Percentiles rank a stretch among this genome's conserved stretches.
Evolutionary conservation across 805 yeast species (phyloP).

Genomic region (Candida ipomoeae): DNA sequence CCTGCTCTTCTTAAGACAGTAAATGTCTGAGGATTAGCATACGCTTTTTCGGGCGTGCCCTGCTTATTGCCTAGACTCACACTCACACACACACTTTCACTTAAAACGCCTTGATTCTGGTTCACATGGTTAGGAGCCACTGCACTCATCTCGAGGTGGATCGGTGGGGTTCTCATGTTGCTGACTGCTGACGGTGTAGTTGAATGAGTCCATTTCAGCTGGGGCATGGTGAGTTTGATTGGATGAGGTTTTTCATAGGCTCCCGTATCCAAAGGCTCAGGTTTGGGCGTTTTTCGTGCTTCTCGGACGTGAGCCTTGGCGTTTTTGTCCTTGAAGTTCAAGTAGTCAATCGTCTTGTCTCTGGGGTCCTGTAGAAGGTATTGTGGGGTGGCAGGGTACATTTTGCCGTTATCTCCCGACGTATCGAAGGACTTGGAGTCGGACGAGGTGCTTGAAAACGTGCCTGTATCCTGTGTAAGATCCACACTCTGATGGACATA

Average conservation of each 20-base stretch:
- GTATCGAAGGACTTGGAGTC: conserved; percentile 53
- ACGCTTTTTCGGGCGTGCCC: not conserved
- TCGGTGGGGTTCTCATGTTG: conserved; percentile 7
- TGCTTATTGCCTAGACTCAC: not conserved
- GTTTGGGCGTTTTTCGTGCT: not conserved
- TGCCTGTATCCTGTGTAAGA: conserved; percentile 29
- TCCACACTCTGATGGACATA: conserved; percentile 30
- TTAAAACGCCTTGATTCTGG: too few relatives aligned
- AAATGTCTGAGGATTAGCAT: conserved; percentile 39
- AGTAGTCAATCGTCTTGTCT: conserved; percentile 46
- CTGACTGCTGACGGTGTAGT: conserved; percentile 1
- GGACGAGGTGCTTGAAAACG: conserved; percentile 48
- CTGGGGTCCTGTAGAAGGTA: conserved; percentile 47
- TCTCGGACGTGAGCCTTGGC: not conserved
- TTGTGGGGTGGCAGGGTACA: conserved; percentile 67
- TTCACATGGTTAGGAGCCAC: too few relatives aligned
- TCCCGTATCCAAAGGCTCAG: not conserved
- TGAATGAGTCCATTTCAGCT: conserved; percentile 11
- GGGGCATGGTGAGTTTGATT: conserved; percentile 17
- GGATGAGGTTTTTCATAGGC: conserved; percentile 1
- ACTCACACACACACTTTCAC: too few relatives aligned
- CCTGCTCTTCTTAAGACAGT: conserved; percentile 63
- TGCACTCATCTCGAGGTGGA: not conserved
- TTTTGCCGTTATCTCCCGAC: conserved; percentile 37
- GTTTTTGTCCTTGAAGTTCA: conserved; percentile 48